Evolutionary conservation across 805 yeast genomes (phyloP).

Genomic region (Ogataea populi-albae): DNA sequence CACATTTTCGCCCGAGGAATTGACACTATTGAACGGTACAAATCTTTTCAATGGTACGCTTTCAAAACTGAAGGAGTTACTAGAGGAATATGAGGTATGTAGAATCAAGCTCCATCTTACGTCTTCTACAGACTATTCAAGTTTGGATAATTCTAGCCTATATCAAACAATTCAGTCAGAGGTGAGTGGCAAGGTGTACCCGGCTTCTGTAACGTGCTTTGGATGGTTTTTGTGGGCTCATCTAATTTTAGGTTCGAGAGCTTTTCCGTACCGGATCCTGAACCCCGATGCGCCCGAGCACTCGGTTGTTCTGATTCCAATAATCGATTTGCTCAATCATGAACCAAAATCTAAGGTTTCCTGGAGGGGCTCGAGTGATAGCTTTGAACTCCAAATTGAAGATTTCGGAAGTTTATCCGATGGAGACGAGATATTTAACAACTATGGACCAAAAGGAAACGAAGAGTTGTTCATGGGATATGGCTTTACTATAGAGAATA

Average conservation of each 20-base stretch:
- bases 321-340: constrained; percentile 80
- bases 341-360: constrained; percentile 54
- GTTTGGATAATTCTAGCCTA: constrained; percentile 2
- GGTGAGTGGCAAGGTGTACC: constrained; percentile 29
- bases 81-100: constrained; percentile 51
- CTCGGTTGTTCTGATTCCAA: constrained; percentile 62
- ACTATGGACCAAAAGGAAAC: constrained; percentile 86
- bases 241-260: constrained; percentile 68
- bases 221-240: constrained; percentile 73
- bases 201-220: constrained; percentile 33
- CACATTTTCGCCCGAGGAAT: constrained; percentile 53
- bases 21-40: constrained; percentile 53
- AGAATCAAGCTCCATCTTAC: background rate
- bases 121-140: constrained; percentile 6
- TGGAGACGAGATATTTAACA: constrained; percentile 58
- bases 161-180: constrained; percentile 15
- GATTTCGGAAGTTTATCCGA: background rate
- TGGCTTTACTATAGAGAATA: constrained; percentile 66
- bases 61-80: constrained; percentile 39
- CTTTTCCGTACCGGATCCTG: constrained; percentile 70
- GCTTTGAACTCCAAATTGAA: constrained; percentile 14
- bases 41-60: constrained; percentile 54
- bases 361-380: constrained; percentile 47
- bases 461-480: constrained; percentile 79
- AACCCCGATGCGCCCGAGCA: constrained; percentile 21